These are phyloP conservation scores for Lactarius akahatsu DNA, from an alignment of 768 basidiomycete genomes.

Conservation along the genomic window DNA sequence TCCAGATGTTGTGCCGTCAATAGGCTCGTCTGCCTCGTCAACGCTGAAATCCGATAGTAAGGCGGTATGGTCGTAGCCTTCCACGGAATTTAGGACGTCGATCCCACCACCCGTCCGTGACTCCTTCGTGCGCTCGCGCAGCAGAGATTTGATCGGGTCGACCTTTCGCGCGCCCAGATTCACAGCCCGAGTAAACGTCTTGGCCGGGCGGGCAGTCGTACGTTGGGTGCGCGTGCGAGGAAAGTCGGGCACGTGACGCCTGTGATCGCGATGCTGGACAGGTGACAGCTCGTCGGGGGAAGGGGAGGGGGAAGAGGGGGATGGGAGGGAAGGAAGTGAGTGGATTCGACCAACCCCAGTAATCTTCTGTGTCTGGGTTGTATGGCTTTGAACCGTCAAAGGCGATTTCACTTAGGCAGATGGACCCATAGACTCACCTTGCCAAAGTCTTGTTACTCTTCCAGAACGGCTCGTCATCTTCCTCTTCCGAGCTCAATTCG, in stretches of 20 bases:
- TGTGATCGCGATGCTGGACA: not conserved
- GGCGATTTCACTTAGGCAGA: not conserved
- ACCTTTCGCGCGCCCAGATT: slow-evolving; percentile 5
- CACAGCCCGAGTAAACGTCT: not conserved
- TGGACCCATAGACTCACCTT: slow-evolving; percentile 7
- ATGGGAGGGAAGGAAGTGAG: slow-evolving; percentile 14
- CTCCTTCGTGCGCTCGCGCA: slow-evolving; percentile 26
- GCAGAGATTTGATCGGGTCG: slow-evolving; percentile 25
- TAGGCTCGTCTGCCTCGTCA: slow-evolving; percentile 19
- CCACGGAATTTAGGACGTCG: slow-evolving; percentile 24
- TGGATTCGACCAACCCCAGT: not conserved
- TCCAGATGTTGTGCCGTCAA: not conserved
- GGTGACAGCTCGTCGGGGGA: slow-evolving; percentile 1
- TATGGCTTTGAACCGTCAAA: slow-evolving; percentile 6
- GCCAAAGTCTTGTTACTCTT: slow-evolving; percentile 6
- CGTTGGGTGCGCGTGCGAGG: slow-evolving; percentile 6
- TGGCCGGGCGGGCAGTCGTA: not conserved
- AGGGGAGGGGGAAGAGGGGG: slow-evolving; percentile 12
- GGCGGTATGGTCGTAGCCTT: slow-evolving; percentile 20
- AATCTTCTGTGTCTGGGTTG: not conserved
- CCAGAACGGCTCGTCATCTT: slow-evolving; percentile 27
- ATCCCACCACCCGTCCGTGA: slow-evolving; percentile 22
- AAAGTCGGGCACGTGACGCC: not conserved
- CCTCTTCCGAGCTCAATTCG: slow-evolving; percentile 32
- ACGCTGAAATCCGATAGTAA: slow-evolving; percentile 20